Percentiles rank a stretch among this genome's conserved stretches.
phyloP scores from a whole-genome alignment of 768 basidiomycete species.

The Podaxis sp. region DNA sequence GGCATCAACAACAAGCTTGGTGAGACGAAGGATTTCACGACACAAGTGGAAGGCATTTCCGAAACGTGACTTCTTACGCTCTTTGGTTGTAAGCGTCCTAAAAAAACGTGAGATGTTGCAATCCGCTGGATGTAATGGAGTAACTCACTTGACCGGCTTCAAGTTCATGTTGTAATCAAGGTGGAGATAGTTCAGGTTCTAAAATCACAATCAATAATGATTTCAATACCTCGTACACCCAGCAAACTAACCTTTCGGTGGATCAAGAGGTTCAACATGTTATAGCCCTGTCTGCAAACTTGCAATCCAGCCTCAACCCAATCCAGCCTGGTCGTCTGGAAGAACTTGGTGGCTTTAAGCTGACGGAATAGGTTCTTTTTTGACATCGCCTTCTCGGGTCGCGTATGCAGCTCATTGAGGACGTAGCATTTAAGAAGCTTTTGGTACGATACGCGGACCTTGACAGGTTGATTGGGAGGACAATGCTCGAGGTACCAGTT shows the following conservation, averaged over 20 bases:
- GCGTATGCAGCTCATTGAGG: conserved; percentile 87
- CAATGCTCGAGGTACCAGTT: conserved; percentile 99
- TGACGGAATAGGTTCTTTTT: conserved; percentile 97
- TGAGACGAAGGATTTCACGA: conserved; percentile 95
- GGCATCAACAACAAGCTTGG: conserved; percentile 97
- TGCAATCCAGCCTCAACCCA: conserved; percentile 99
- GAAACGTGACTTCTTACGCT: conserved; percentile 99
- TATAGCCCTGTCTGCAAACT: conserved; percentile 98
- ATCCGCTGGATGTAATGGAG: background rate
- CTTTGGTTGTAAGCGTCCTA: conserved; percentile 97
- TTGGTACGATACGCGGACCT: conserved; percentile 98
- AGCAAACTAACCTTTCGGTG: conserved; percentile 79
- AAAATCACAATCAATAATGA: conserved; percentile 13
- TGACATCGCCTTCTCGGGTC: conserved; percentile 94
- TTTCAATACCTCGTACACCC: background rate
- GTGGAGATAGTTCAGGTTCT: conserved; percentile 93
- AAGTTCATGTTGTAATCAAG: conserved; percentile 98
- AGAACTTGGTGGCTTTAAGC: conserved; percentile 98
- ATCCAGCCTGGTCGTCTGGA: conserved; percentile 96
- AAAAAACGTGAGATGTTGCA: conserved; percentile 14
- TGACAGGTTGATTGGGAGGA: conserved; percentile 93
- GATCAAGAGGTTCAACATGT: conserved; percentile 98
- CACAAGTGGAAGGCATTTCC: conserved; percentile 99
- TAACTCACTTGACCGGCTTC: conserved; percentile 83
- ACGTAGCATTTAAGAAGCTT: conserved; percentile 96